Evolutionary conservation across 306 rosid species (phyloP).

Genomic region (Malus sylvestris): DNA sequence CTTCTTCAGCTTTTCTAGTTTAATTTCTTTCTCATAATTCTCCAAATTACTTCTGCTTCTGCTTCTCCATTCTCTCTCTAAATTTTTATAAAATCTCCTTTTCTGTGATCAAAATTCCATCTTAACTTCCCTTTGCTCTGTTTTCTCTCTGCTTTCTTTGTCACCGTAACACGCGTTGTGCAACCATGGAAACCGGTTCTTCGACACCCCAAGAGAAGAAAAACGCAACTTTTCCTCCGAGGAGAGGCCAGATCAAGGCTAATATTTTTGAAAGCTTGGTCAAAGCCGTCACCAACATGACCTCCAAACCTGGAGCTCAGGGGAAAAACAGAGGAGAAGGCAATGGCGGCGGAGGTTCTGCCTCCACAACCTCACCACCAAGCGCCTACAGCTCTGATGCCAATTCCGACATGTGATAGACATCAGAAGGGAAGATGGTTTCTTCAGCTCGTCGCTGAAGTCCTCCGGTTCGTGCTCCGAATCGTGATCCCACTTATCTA

Average conservation of each 20-base stretch:
- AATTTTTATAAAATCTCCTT: not conserved
- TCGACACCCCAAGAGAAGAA: not conserved
- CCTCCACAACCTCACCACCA: not conserved
- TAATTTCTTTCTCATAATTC: not conserved
- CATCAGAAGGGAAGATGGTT: not conserved
- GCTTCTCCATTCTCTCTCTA: not conserved
- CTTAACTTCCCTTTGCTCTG: not conserved
- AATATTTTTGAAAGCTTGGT: slow-evolving; percentile 14
- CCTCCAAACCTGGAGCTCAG: not conserved
- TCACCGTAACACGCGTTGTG: not conserved
- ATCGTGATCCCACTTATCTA: not conserved
- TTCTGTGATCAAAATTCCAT: not conserved
- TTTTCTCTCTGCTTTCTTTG: not conserved
- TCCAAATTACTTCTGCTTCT: not conserved
- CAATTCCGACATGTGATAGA: not conserved
- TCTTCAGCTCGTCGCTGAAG: not conserved
- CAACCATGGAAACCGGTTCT: slow-evolving; percentile 15
- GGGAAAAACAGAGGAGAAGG: not conserved
- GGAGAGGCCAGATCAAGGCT: slow-evolving; percentile 27
- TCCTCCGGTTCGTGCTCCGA: not conserved
- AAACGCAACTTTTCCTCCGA: not conserved
- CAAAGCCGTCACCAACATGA: not conserved
- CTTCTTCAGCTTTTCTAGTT: not conserved
- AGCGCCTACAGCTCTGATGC: slow-evolving; percentile 8
- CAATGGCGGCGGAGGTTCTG: not conserved